These are phyloP conservation scores for Botrytis aclada DNA, from an alignment of 2,329 filamentous ascomycete species.

Conservation along the genomic window DNA sequence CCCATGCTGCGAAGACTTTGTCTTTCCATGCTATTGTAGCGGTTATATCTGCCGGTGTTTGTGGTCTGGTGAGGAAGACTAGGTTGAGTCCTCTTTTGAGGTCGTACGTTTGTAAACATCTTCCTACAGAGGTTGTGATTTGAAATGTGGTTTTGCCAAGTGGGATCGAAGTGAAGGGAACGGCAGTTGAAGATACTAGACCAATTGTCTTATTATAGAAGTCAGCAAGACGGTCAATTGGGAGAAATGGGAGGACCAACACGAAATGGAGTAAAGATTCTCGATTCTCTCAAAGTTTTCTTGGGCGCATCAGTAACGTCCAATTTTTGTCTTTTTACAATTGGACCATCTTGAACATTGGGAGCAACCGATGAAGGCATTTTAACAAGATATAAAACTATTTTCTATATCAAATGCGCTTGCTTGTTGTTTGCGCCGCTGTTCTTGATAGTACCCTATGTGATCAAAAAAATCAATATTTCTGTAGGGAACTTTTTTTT, in stretches of 20 bases:
- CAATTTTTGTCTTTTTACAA: conserved; percentile 75
- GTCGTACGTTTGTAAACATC: conserved; percentile 92
- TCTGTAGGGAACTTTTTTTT: background rate
- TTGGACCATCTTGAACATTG: conserved; percentile 54
- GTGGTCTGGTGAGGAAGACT: conserved; percentile 87
- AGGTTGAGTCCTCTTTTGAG: conserved; percentile 85
- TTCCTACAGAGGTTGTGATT: conserved; percentile 91
- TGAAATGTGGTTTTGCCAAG: conserved; percentile 95
- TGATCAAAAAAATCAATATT: background rate
- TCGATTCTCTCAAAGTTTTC: conserved; percentile 55
- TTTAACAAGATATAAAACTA: conserved; percentile 15
- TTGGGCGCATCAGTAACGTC: conserved; percentile 42
- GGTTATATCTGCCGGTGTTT: conserved; percentile 82
- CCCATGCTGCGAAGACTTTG: conserved; percentile 86
- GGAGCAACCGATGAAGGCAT: conserved; percentile 45
- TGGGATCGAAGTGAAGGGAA: conserved; percentile 86
- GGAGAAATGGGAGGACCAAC: conserved; percentile 50
- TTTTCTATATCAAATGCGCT: background rate
- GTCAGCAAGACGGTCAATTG: conserved; percentile 23
- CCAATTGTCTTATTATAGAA: conserved; percentile 69
- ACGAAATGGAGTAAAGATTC: conserved; percentile 90
- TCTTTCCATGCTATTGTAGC: conserved; percentile 87
- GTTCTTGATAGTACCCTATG: background rate
- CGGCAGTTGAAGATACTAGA: conserved; percentile 82
- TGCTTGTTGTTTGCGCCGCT: background rate